phyloP scores from a whole-genome alignment of 163 green algal species.

The Picocystis sp. region DNA sequence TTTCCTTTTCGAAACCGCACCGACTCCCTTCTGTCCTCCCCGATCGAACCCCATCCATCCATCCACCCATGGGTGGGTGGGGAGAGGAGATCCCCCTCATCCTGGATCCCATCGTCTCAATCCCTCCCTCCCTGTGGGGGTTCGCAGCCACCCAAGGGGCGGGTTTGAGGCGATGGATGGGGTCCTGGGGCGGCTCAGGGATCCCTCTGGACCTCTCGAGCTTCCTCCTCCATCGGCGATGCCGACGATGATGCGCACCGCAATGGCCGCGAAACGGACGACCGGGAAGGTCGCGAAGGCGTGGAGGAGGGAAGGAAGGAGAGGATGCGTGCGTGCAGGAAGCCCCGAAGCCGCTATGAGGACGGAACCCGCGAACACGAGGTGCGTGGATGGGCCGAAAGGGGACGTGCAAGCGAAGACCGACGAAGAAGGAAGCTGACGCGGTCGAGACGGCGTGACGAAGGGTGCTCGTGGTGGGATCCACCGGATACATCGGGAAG shows the following conservation, averaged over 20 bases:
- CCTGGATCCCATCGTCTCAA: too few relatives aligned
- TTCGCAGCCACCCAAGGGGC: too few relatives aligned
- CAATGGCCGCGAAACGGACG: background rate
- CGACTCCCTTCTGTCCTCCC: too few relatives aligned
- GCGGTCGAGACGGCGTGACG: background rate
- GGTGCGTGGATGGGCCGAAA: background rate
- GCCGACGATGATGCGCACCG: background rate
- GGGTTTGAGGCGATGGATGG: too few relatives aligned
- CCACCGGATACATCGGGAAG: slow-evolving; percentile 95
- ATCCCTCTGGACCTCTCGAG: too few relatives aligned
- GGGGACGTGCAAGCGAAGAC: background rate
- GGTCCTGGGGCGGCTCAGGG: too few relatives aligned
- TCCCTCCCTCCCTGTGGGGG: too few relatives aligned
- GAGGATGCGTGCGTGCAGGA: background rate
- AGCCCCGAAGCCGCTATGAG: background rate
- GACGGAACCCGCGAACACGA: background rate
- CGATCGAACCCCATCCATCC: too few relatives aligned
- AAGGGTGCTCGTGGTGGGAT: slow-evolving; percentile 61
- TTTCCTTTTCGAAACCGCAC: too few relatives aligned
- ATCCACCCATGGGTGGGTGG: too few relatives aligned
- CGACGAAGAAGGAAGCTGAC: background rate
- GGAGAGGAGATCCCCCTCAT: too few relatives aligned
- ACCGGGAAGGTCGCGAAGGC: background rate
- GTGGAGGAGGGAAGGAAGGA: background rate
- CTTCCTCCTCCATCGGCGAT: too few relatives aligned